phyloP scores from a whole-genome alignment of 495 filamentous ascomycete genomes.

The Penicillium canescens region DNA sequence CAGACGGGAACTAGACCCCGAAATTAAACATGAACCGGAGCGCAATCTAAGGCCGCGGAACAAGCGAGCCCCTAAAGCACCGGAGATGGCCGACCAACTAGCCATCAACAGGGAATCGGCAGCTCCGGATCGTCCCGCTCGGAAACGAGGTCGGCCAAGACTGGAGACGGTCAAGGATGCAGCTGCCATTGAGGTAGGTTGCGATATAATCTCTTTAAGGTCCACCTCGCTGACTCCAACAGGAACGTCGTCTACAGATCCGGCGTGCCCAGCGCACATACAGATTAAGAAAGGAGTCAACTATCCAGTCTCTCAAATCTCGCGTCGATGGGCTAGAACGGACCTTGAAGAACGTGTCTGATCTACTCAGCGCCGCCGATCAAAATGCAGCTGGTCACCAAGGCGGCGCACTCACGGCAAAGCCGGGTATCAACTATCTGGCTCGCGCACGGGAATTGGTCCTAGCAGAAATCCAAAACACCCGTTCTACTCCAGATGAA shows the following conservation, averaged over 20 bases:
- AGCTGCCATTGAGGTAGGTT: slow-evolving; percentile 24
- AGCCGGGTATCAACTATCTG: slow-evolving; percentile 1
- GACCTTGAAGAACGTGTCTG: slow-evolving; percentile 70
- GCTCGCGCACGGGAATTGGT: slow-evolving; percentile 16
- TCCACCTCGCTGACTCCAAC: slow-evolving; percentile 2
- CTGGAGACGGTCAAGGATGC: slow-evolving; percentile 23
- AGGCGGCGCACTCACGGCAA: not conserved
- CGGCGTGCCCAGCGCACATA: slow-evolving; percentile 85
- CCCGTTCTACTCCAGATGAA: not conserved
- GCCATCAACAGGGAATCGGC: not conserved
- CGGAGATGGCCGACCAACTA: slow-evolving; percentile 16
- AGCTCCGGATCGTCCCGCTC: slow-evolving; percentile 14
- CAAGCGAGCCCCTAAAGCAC: not conserved
- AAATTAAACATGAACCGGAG: slow-evolving; percentile 5
- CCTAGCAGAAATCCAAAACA: slow-evolving; percentile 18
- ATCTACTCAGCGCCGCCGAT: slow-evolving; percentile 47
- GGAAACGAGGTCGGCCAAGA: slow-evolving; percentile 30
- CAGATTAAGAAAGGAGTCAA: slow-evolving; percentile 79
- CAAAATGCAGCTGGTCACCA: not conserved
- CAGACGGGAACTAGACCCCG: not conserved
- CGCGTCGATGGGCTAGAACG: slow-evolving; percentile 67
- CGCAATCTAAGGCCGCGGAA: slow-evolving; percentile 11
- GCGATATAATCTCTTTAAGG: not conserved
- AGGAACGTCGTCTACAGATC: slow-evolving; percentile 76
- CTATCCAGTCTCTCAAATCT: slow-evolving; percentile 68